A percentile compares a stretch with the other conserved stretches of the same genome.
phyloP scores from a whole-genome alignment of 78 protist species.

The Dictyostelium brefeldianum region DNA sequence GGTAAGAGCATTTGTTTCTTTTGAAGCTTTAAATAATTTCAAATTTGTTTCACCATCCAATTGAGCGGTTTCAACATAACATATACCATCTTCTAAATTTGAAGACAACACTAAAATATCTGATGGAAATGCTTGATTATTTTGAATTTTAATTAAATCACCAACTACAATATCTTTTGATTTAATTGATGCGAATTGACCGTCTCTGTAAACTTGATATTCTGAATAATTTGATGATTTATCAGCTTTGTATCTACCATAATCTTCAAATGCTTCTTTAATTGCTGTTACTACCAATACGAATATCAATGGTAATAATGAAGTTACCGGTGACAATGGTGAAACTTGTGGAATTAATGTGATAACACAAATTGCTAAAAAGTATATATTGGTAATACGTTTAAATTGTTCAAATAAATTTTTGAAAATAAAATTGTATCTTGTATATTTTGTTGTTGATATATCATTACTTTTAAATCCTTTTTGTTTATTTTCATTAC shows the following conservation, averaged over 20 bases:
- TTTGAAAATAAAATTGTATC: slow-evolving; percentile 69
- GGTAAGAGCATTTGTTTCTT: slow-evolving; percentile 6
- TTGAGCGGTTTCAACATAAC: slow-evolving; percentile 78
- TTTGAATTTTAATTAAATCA: slow-evolving; percentile 42
- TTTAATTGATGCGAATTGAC: not conserved
- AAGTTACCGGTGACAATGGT: slow-evolving; percentile 85
- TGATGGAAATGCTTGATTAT: slow-evolving; percentile 70
- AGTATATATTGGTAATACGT: slow-evolving; percentile 85
- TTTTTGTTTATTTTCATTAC: not conserved
- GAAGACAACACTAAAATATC: slow-evolving; percentile 59
- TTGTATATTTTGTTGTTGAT: slow-evolving; percentile 38
- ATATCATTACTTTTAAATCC: slow-evolving; percentile 35
- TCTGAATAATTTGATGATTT: slow-evolving; percentile 39
- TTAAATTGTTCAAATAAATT: slow-evolving; percentile 85
- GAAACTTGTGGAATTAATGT: slow-evolving; percentile 86
- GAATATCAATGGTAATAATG: slow-evolving; percentile 86
- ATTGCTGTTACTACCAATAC: slow-evolving; percentile 86
- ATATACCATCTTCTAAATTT: slow-evolving; percentile 60
- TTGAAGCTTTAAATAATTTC: slow-evolving; percentile 41
- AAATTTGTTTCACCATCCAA: slow-evolving; percentile 78
- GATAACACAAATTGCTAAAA: slow-evolving; percentile 83
- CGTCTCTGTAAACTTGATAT: slow-evolving; percentile 11
- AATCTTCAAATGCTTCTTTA: slow-evolving; percentile 90
- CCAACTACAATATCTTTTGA: slow-evolving; percentile 65
- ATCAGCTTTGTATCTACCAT: slow-evolving; percentile 65